These are phyloP conservation scores for Vachellia collinsii DNA, from an alignment of 306 rosid genomes.

Conservation along the genomic window DNA sequence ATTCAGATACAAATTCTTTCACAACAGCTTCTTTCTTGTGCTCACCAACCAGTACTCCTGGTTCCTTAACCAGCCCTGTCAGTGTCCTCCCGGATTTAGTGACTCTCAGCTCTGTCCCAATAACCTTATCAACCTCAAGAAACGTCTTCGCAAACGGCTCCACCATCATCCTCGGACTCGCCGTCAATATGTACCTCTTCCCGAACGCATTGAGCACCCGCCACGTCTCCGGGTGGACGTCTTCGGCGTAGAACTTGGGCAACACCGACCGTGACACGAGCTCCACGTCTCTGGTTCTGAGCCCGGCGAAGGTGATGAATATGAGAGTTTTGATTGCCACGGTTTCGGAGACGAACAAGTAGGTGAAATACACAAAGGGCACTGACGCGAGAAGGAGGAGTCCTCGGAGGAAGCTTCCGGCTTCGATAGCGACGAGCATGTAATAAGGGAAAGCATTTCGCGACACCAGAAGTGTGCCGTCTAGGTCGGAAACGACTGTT, in stretches of 20 bases:
- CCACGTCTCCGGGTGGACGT: conserved; percentile 78
- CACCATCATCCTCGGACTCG: conserved; percentile 82
- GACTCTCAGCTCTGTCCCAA: conserved; percentile 70
- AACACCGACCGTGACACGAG: conserved; percentile 72
- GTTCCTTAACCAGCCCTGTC: conserved; percentile 80
- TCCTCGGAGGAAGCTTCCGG: conserved; percentile 75
- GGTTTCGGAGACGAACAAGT: conserved; percentile 69
- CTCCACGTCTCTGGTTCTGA: conserved; percentile 67
- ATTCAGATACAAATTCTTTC: conserved; percentile 56
- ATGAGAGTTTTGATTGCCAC: conserved; percentile 59
- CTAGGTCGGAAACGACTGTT: conserved; percentile 80
- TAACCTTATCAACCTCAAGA: conserved; percentile 77
- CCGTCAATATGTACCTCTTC: conserved; percentile 68
- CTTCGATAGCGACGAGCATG: conserved; percentile 91
- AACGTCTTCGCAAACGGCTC: conserved; percentile 74
- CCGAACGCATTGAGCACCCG: conserved; percentile 84
- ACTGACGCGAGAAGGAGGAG: conserved; percentile 56
- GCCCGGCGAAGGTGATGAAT: conserved; percentile 66
- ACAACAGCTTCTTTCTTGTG: conserved; percentile 66
- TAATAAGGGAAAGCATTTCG: conserved; percentile 79
- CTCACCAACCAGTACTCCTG: conserved; percentile 79
- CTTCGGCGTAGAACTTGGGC: conserved; percentile 80
- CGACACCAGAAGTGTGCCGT: conserved; percentile 79
- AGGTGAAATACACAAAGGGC: conserved; percentile 70
- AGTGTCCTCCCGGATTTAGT: conserved; percentile 60